Evolutionary conservation across 306 rosid species (phyloP), one percentile per base, ranked within the genome.

Genomic region (Pyrus betulifolia): DNA sequence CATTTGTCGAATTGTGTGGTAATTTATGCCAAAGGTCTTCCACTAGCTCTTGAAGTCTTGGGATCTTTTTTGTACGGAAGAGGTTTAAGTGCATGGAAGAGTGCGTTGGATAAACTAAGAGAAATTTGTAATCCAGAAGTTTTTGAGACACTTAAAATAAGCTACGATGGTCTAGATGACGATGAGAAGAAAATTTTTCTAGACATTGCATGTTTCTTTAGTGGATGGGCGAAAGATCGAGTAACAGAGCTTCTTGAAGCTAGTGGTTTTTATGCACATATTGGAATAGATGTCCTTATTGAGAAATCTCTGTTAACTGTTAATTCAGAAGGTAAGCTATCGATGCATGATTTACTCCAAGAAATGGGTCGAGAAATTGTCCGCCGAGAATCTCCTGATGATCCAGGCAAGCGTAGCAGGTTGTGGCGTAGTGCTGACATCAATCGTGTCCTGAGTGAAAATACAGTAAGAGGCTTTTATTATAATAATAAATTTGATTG

Each of bases 341-440:
- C 8, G 14, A 77, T 87, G 85, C 88, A 87, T 75, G 74, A 82
- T 80, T 67, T 82, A 72, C 61, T 87, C 5, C 77, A 81, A 81
- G 74, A 81, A 18, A 66, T 83, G 84, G 89, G 87, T 12, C 58
- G 55, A 11, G 28, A n/a, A 11, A 74, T 81, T 76, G 84, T 84
- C 52, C 22, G 35, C 11, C 40, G 75, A 69, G 82, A 84, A 23
- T 82, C 68, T 15, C 38, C 1, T 4, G 22, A 5, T 21, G 70
- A 70, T 33, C 78, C 60, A 1, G 23, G 61, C 18, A 23, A 49
- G 35, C 61, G 74, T 5, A 70, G 74, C 23, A 46, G 86, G 30
- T 8, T 86, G 61, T 77, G 83, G 89, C 30, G 11, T 23, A 10
- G 6, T 1, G 2, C 68, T 11, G 83, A 86, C 46, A 52, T 81